These are phyloP conservation scores for Aureoboletus auriporus DNA, from an alignment of 768 basidiomycete species.

Conservation along the genomic window DNA sequence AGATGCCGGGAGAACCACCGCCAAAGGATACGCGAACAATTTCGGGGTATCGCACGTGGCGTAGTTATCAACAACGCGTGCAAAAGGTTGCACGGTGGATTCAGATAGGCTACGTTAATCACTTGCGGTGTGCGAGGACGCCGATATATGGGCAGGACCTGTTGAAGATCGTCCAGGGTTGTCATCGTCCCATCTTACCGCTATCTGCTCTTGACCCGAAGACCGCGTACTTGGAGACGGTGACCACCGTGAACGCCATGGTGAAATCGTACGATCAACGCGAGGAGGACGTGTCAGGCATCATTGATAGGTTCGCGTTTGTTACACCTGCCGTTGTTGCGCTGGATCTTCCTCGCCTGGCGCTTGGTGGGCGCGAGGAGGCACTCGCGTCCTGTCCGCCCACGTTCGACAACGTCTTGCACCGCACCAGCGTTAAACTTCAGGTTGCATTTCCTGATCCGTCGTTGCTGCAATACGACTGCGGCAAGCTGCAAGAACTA, in stretches of 20 bases:
- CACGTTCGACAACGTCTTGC: slow-evolving; percentile 65
- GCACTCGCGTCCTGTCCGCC: slow-evolving; percentile 29
- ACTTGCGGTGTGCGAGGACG: slow-evolving; percentile 53
- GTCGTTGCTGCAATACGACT: slow-evolving; percentile 89
- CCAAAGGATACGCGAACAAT: slow-evolving; percentile 74
- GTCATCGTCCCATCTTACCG: slow-evolving; percentile 51
- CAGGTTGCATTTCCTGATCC: slow-evolving; percentile 93
- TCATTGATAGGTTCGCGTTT: slow-evolving; percentile 73
- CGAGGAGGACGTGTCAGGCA: slow-evolving; percentile 45
- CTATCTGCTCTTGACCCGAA: slow-evolving; percentile 39
- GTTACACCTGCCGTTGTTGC: slow-evolving; percentile 78
- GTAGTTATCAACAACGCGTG: slow-evolving; percentile 43
- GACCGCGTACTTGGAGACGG: slow-evolving; percentile 40
- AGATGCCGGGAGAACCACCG: slow-evolving; percentile 60
- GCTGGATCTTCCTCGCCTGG: slow-evolving; percentile 62
- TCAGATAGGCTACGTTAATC: slow-evolving; percentile 71
- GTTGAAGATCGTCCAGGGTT: slow-evolving; percentile 35
- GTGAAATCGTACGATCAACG: slow-evolving; percentile 66
- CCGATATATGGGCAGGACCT: slow-evolving; percentile 47
- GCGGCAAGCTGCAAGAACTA: slow-evolving; percentile 89
- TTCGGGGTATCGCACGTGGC: slow-evolving; percentile 60
- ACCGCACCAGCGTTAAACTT: slow-evolving; percentile 72
- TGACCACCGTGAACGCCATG: slow-evolving; percentile 38
- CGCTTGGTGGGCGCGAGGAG: slow-evolving; percentile 44
- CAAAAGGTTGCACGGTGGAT: slow-evolving; percentile 58